Base-by-base conservation (phyloP, 2,329 filamentous ascomycete species). In the Didymella exigua region DNA sequence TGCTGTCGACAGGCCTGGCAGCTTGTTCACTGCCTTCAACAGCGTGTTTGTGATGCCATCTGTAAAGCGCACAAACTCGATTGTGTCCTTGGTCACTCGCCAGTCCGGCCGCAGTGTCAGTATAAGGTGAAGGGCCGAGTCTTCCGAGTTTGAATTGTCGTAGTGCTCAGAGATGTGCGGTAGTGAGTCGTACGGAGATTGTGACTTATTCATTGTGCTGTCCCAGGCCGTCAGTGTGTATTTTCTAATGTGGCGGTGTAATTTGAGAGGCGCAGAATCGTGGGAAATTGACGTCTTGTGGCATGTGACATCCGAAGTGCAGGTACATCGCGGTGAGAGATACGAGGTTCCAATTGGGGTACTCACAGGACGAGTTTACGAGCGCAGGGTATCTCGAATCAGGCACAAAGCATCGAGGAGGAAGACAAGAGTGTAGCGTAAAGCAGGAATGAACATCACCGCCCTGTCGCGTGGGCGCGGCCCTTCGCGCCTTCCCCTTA, bases 1-100 rank as follows among this genome's bases (percentile, higher is more conserved):
- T 48, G 92, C 86, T 66, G 89, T 84, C 45, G 90, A 88, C 62
- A 89, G 81, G 44, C 89, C 90, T 13, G 85, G 81, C 52, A 81
- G 81, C 63, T 81, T 84, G 73, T 91, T 90, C 70, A 89, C 78
- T n/a, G 88, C 87, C 75, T 93, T 93, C 60, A 92, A 81, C 43
- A 93, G 80, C 62, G 93, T 98, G 78, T 99, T 99, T 63, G 95
- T 99, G 78, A 98, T 99, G 71, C 95, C 95, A 70, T 99, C 95
- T 33, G 92, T 99, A 80, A 98, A 99, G 61, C 90, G 88, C 63
- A 91, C 83, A 72, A 98, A 91, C 69, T 95, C 87, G 67, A 99
- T 83, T 37, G 88, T 84, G 53, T 90, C 89, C 61, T 87, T 86
- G 30, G 84, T 80, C 42, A 84, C 82, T 63, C 86, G 83, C 95